Evolutionary conservation across 352 stramenopile genomes (phyloP).

Genomic region (Aphanomyces invadans): DNA sequence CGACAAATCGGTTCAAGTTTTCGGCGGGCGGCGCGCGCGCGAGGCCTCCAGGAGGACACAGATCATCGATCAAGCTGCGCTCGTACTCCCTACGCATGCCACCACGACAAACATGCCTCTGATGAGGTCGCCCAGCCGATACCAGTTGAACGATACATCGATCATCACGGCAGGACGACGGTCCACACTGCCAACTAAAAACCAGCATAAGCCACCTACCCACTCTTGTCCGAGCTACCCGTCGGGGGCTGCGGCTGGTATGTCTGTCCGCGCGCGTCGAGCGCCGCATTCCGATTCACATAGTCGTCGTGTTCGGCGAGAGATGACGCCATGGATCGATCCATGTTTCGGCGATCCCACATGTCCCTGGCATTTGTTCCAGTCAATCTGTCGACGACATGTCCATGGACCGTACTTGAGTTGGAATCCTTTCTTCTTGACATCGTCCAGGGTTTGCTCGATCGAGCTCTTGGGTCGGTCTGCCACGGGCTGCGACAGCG

Average conservation of each 20-base stretch:
- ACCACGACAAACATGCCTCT: too few relatives aligned
- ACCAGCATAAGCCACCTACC: too few relatives aligned
- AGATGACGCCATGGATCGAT: conserved; percentile 86
- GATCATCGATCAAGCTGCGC: conserved; percentile 73
- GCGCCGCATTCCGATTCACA: conserved; percentile 39
- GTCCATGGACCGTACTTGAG: conserved; percentile 33
- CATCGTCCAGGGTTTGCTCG: conserved; percentile 61
- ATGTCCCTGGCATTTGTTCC: conserved; percentile 38
- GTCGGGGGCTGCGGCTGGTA: conserved; percentile 58
- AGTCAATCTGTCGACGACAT: background rate
- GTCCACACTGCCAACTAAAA: too few relatives aligned
- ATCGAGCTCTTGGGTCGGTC: conserved; percentile 47
- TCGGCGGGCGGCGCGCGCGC: conserved; percentile 66
- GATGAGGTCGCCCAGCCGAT: too few relatives aligned
- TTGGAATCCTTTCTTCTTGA: conserved; percentile 77
- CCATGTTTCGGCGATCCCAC: conserved; percentile 84
- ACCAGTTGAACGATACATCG: conserved; percentile 18
- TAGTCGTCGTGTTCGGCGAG: conserved; percentile 80
- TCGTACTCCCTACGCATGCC: conserved; percentile 57
- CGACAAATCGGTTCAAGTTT: conserved; percentile 73
- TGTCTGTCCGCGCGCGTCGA: conserved; percentile 61
- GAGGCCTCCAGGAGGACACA: conserved; percentile 68
- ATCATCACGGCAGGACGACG: too few relatives aligned
- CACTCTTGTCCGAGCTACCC: conserved; percentile 64
- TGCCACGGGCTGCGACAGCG: conserved; percentile 35